These are phyloP conservation scores for Ulmus americana DNA, from an alignment of 331 rosid species.

Conservation along the genomic window DNA sequence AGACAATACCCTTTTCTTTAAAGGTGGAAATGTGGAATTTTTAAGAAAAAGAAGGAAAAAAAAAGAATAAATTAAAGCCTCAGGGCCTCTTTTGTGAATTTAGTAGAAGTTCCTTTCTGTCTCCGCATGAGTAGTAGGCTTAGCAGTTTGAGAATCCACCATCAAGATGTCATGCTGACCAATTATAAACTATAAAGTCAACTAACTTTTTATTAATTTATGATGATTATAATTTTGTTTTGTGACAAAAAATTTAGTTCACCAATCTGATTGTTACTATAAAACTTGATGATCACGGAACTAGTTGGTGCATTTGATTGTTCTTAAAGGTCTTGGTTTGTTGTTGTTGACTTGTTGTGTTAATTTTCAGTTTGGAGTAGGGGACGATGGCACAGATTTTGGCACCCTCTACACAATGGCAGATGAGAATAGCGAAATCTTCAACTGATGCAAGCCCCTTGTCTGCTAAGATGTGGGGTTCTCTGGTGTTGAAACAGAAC, in stretches of 20 bases:
- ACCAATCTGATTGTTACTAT: not conserved
- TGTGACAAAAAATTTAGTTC: not conserved
- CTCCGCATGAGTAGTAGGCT: not conserved
- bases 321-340: not conserved
- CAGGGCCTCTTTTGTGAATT: not conserved
- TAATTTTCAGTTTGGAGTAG: slow-evolving; percentile 33
- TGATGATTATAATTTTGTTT: not conserved
- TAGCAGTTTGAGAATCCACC: not conserved
- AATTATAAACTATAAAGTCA: slow-evolving; percentile 6
- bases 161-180: not conserved
- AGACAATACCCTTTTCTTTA: not conserved
- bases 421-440: slow-evolving; percentile 50
- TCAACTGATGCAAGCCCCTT: slow-evolving; percentile 43
- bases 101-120: not conserved
- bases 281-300: slow-evolving; percentile 2
- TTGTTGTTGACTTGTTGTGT: slow-evolving; percentile 11
- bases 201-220: not conserved
- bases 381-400: slow-evolving; percentile 89
- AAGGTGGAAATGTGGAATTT: not conserved
- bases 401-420: slow-evolving; percentile 91
- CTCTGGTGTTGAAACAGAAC: slow-evolving; percentile 57
- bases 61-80: not conserved
- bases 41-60: not conserved
- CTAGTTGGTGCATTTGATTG: not conserved
- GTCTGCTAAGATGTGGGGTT: slow-evolving; percentile 68